These are phyloP conservation scores for Paraphoma chrysanthemicola DNA, from an alignment of 2,329 filamentous ascomycete genomes.

Conservation along the genomic window DNA sequence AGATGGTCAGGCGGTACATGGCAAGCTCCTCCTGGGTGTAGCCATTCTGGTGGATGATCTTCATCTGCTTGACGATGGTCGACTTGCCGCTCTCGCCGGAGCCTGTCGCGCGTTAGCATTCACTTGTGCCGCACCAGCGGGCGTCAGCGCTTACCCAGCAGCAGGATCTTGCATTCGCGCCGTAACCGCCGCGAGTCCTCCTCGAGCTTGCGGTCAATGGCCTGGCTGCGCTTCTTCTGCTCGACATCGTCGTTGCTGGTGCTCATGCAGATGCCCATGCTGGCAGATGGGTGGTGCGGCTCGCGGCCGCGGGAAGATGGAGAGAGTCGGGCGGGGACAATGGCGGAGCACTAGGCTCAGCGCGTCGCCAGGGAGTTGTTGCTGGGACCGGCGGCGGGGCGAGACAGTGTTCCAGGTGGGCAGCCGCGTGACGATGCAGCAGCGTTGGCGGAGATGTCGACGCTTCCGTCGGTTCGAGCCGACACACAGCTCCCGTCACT, in stretches of 20 bases:
- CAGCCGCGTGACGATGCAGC: conserved; percentile 30
- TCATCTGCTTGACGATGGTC: conserved; percentile 99
- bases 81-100: conserved; percentile 99
- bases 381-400: conserved; percentile 14
- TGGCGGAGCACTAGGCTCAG: conserved; percentile 36
- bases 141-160: conserved; percentile 74
- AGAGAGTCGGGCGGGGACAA: conserved; percentile 24
- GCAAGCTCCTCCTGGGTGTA: conserved; percentile 94
- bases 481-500: conserved; percentile 24
- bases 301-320: conserved; percentile 35
- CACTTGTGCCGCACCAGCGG: neutral
- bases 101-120: conserved; percentile 62
- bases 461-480: conserved; percentile 28
- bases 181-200: conserved; percentile 92
- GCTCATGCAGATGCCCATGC: conserved; percentile 95
- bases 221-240: conserved; percentile 94
- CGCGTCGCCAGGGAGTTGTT: conserved; percentile 34
- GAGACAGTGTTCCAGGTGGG: conserved; percentile 28
- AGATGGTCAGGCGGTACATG: conserved; percentile 94
- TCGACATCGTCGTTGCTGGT: conserved; percentile 84
- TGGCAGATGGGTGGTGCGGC: conserved; percentile 45
- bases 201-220: conserved; percentile 91
- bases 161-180: conserved; percentile 97
- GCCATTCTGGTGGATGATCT: conserved; percentile 98
- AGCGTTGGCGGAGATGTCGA: conserved; percentile 22